These are phyloP conservation scores for Anaeromyces robustus DNA, from an alignment of 192 early-diverging fungal genomes.

Conservation along the genomic window DNA sequence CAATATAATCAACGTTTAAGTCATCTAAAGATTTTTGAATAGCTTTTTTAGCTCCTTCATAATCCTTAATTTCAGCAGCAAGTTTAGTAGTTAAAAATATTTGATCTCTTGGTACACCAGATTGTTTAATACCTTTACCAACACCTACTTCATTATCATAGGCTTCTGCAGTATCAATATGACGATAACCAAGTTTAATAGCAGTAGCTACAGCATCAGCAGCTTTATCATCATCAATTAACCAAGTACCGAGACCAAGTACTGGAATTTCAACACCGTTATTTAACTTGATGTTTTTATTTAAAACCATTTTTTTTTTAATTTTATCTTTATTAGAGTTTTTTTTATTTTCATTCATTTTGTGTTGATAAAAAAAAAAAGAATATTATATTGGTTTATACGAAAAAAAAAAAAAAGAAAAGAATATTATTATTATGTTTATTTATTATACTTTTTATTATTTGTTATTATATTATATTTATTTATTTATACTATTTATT, in stretches of 20 bases:
- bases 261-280: slow-evolving; percentile 14
- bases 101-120: slow-evolving; percentile 24
- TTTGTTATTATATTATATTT: too few species aligned
- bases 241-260: slow-evolving; percentile 26
- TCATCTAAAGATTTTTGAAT: slow-evolving; percentile 30
- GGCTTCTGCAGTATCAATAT: slow-evolving; percentile 27
- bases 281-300: slow-evolving; percentile 5
- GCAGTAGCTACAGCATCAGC: slow-evolving; percentile 24
- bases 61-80: slow-evolving; percentile 46
- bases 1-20: slow-evolving; percentile 35
- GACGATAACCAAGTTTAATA: slow-evolving; percentile 33
- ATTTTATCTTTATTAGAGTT: too few species aligned
- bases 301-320: background rate
- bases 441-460: too few species aligned
- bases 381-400: too few species aligned
- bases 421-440: too few species aligned
- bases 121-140: background rate
- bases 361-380: too few species aligned
- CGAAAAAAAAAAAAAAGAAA: too few species aligned
- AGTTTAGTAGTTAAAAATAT: slow-evolving; percentile 55
- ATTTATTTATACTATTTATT: too few species aligned
- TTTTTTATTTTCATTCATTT: too few species aligned
- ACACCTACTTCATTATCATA: slow-evolving; percentile 13
- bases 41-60: slow-evolving; percentile 23
- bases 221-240: slow-evolving; percentile 14